Percentiles rank a stretch among this genome's conserved stretches.
Conservation (phyloP, 163 green algal genomes). For the Scenedesmus sp. region DNA sequence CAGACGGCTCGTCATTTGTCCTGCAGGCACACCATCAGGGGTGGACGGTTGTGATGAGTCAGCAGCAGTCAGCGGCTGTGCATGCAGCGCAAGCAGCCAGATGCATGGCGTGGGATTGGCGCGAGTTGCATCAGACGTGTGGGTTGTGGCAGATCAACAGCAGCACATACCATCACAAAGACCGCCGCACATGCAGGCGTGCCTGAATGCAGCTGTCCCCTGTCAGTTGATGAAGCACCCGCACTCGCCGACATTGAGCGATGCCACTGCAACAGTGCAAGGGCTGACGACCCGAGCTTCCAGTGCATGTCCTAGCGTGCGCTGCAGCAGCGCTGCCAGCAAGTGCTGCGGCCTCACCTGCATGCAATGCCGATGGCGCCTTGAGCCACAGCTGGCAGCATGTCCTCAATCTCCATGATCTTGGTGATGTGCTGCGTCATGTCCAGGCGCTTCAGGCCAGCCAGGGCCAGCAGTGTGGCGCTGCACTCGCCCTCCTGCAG, state of each 20-base stretch:
- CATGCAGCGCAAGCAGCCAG: neutral
- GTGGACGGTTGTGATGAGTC: slow-evolving; percentile 66
- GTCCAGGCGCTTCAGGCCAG: slow-evolving; percentile 96
- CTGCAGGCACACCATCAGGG: slow-evolving; percentile 90
- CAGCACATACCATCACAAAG: too few species aligned
- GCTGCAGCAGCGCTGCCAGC: too few species aligned
- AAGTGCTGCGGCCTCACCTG: neutral
- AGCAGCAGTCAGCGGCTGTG: neutral
- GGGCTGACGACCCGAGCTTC: too few species aligned
- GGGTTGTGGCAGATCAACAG: too few species aligned
- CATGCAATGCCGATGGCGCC: slow-evolving; percentile 84
- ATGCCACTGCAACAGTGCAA: too few species aligned
- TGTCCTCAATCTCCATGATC: slow-evolving; percentile 93
- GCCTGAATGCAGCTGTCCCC: too few species aligned
- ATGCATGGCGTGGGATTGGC: too few species aligned
- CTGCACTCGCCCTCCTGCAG: slow-evolving; percentile 92
- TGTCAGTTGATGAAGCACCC: too few species aligned
- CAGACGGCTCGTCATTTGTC: slow-evolving; percentile 79
- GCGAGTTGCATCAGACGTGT: too few species aligned
- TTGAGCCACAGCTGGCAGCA: slow-evolving; percentile 95
- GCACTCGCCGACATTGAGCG: too few species aligned
- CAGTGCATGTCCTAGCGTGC: too few species aligned
- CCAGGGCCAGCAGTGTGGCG: slow-evolving; percentile 96
- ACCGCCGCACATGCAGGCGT: too few species aligned
- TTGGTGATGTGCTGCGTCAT: slow-evolving; percentile 95